phyloP scores from a whole-genome alignment of 768 basidiomycete genomes.

The Leccinum aurantiacum region DNA sequence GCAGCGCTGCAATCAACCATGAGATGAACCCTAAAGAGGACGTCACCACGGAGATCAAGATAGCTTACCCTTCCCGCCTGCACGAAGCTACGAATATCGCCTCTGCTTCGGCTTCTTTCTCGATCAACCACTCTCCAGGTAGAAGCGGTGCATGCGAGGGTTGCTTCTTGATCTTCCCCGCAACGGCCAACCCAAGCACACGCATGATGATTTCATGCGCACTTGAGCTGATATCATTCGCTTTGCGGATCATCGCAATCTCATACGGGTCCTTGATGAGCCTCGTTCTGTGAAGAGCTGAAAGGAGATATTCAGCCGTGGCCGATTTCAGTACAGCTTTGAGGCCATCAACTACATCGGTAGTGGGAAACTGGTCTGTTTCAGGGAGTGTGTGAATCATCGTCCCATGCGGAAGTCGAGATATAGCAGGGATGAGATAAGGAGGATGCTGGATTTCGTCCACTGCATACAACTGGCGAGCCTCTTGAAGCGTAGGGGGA shows the following conservation, averaged over 20 bases:
- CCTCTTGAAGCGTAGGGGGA: conserved; percentile 65
- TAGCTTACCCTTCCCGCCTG: conserved; percentile 76
- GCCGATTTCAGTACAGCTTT: conserved; percentile 1
- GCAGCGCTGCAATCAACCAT: conserved; percentile 50
- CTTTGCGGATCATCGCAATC: conserved; percentile 70
- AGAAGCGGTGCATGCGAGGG: conserved; percentile 48
- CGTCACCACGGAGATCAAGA: background rate
- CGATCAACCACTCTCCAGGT: conserved; percentile 84
- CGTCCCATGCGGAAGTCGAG: conserved; percentile 49
- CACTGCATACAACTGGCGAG: conserved; percentile 54
- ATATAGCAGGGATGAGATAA: conserved; percentile 46
- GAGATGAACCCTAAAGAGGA: background rate
- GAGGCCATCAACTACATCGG: conserved; percentile 11
- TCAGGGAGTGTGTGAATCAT: conserved; percentile 66
- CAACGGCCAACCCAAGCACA: conserved; percentile 74
- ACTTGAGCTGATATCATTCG: conserved; percentile 82
- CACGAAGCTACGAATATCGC: conserved; percentile 92
- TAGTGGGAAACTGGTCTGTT: conserved; percentile 24
- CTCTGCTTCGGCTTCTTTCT: conserved; percentile 92
- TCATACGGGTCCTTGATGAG: conserved; percentile 76
- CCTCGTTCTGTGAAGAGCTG: conserved; percentile 78
- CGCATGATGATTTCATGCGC: conserved; percentile 95
- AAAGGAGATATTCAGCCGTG: conserved; percentile 52
- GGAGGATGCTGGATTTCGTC: conserved; percentile 55
- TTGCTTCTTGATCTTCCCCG: conserved; percentile 49